A percentile compares a stretch with the other conserved stretches of the same genome.
phyloP scores from a whole-genome alignment of 129 eudicot species.

The Calendula officinalis region DNA sequence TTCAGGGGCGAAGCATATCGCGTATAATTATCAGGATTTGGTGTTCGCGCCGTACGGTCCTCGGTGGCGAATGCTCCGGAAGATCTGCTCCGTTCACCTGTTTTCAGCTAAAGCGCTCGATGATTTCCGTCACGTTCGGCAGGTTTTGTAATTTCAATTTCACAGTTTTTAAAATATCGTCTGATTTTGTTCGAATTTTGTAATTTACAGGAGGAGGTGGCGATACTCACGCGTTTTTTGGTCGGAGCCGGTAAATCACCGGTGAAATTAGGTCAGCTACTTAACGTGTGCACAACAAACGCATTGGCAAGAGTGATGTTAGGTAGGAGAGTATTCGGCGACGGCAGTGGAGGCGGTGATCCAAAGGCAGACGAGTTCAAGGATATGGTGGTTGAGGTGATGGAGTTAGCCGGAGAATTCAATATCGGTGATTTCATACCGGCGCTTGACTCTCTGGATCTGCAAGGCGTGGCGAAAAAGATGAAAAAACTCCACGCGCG shows the following conservation, averaged over 20 bases:
- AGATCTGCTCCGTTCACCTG: conserved; percentile 63
- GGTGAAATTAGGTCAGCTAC: conserved; percentile 53
- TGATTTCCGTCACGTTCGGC: conserved; percentile 61
- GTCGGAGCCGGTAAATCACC: conserved; percentile 39
- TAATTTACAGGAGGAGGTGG: conserved; percentile 61
- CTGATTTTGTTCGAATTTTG: background rate
- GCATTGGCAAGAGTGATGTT: conserved; percentile 70
- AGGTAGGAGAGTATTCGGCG: conserved; percentile 62
- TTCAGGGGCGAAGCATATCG: conserved; percentile 74
- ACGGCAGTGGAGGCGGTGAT: conserved; percentile 43
- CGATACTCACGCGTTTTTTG: conserved; percentile 45
- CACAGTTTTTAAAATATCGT: background rate
- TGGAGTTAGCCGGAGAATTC: conserved; percentile 75
- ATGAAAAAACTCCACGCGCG: conserved; percentile 78
- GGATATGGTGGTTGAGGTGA: conserved; percentile 78
- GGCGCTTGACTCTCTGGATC: conserved; percentile 54
- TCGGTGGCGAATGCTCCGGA: conserved; percentile 81
- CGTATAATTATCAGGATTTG: conserved; percentile 77
- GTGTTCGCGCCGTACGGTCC: conserved; percentile 89
- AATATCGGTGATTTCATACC: conserved; percentile 89
- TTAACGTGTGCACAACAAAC: conserved; percentile 79
- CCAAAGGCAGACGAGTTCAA: conserved; percentile 72
- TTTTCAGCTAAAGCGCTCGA: conserved; percentile 73
- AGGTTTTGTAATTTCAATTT: conserved; percentile 36
- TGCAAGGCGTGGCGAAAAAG: conserved; percentile 62